Base-by-base conservation (phyloP, 345 rosid species). In the Populus simonii region DNA sequence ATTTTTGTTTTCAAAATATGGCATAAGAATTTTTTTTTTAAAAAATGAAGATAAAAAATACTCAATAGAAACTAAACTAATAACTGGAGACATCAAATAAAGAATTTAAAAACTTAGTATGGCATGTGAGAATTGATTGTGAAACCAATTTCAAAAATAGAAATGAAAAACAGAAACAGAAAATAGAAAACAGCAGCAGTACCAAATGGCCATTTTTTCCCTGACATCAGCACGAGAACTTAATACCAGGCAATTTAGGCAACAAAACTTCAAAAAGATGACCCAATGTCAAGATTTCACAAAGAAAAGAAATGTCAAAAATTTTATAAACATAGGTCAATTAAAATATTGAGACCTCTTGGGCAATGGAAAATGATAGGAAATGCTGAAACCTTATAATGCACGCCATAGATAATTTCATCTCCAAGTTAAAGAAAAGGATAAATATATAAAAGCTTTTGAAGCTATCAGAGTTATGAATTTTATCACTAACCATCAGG, bases 401-500 rank as follows among this genome's bases (percentile, higher is more conserved):
- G 55, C 47, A 65, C 8, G 31, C 51, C 59, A 43, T 3, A 7
- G 38, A 36, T 71, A 45, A 18, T 71, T 71, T 47, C 51, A 12
- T 47, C 51, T 47, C 39, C 27, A 17, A 10, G 23, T 68, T 55
- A 63, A 33, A 43, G 31, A 65, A 49, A 63, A 78, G 41, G 23
- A 65, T 15, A 47, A 16, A 12, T 51, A 38, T 6, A 38, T 71
- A 78, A 10, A 33, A 65, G 33, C 61, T 8, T 75, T 62, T 4
- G 2, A 38, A 36, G 15, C 47, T 61, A 13, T 63, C 8, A 17
- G 68, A 39, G 41, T 38, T 35, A 39, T 8, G 20, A 51, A 17
- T 71, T 51, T 67, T 77, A 47, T 65, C 25, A 81, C 99, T 83
- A 80, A 96, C 98, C 99, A 85, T 96, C 99, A 70, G 93, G 92